phyloP scores from a whole-genome alignment of 768 basidiomycete species.

The Naganishia friedmannii region DNA sequence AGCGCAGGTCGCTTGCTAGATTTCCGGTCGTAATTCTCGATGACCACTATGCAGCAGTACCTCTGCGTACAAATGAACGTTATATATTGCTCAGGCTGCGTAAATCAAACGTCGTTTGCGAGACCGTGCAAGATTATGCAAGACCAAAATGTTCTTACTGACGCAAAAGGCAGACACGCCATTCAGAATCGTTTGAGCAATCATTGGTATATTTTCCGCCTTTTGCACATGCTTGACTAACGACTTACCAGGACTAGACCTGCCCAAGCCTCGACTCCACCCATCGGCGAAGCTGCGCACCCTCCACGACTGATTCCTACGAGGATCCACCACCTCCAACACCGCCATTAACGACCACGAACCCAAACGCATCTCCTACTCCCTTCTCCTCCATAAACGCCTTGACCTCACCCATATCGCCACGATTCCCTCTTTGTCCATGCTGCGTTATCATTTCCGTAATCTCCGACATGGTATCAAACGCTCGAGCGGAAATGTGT shows the following conservation, averaged over 20 bases:
- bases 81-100: too few species aligned
- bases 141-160: too few species aligned
- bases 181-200: too few species aligned
- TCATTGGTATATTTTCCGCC: too few species aligned
- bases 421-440: slow-evolving; percentile 50
- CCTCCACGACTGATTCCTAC: background rate
- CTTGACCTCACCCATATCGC: slow-evolving; percentile 53
- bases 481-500: slow-evolving; percentile 37
- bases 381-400: slow-evolving; percentile 49
- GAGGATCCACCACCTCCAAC: background rate
- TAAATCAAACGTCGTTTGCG: too few species aligned
- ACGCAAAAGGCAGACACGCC: too few species aligned
- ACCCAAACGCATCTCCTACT: slow-evolving; percentile 50
- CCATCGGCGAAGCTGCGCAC: background rate
- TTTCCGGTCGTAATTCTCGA: too few species aligned
- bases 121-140: too few species aligned
- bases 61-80: too few species aligned
- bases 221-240: background rate
- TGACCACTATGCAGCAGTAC: too few species aligned
- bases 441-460: slow-evolving; percentile 48
- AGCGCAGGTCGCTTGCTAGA: too few species aligned
- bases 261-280: too few species aligned
- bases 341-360: slow-evolving; percentile 40
- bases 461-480: slow-evolving; percentile 51
- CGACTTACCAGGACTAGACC: background rate